phyloP scores from a whole-genome alignment of 139 green algal species.

The Haematococcus sp. region DNA sequence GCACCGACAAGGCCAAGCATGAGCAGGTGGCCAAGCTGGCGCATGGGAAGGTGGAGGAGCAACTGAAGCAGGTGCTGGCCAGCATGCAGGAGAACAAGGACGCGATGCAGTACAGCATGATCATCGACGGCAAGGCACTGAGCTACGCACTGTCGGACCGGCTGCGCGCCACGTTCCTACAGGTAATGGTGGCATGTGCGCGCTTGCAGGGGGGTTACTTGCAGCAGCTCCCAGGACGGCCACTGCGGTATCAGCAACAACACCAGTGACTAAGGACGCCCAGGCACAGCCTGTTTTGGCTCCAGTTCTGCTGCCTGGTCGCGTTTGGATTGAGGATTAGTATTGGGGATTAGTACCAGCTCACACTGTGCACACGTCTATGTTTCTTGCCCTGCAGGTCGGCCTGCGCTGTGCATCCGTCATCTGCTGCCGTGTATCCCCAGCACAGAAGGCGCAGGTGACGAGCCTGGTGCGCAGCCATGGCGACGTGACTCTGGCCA shows the following conservation, averaged over 20 bases:
- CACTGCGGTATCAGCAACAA: no score
- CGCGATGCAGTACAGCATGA: constrained; percentile 42
- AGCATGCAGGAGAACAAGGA: constrained; percentile 21
- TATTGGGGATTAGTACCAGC: no score
- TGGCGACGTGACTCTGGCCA: constrained; percentile 83
- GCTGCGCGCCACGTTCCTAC: constrained; percentile 31
- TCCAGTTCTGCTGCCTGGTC: no score
- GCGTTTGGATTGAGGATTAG: no score
- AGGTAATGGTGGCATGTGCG: constrained; percentile 7
- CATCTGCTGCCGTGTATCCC: constrained; percentile 73
- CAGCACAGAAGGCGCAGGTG: constrained; percentile 33
- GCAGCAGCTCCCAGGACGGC: no score
- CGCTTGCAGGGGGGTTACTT: no score
- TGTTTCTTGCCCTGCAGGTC: constrained; percentile 37
- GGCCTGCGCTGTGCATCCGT: constrained; percentile 56
- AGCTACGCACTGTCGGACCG: constrained; percentile 59
- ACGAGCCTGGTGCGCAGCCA: constrained; percentile 61
- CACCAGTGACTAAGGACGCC: no score
- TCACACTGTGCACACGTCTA: no score
- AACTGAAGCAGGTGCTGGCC: constrained; percentile 31
- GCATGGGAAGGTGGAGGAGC: constrained; percentile 24
- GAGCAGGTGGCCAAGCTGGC: constrained; percentile 25
- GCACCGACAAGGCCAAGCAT: constrained; percentile 6
- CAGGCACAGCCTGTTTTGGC: no score
- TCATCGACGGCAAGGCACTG: constrained; percentile 86